Conservation (phyloP, 805 yeast species). For the Kazachstania kunashirensis region DNA sequence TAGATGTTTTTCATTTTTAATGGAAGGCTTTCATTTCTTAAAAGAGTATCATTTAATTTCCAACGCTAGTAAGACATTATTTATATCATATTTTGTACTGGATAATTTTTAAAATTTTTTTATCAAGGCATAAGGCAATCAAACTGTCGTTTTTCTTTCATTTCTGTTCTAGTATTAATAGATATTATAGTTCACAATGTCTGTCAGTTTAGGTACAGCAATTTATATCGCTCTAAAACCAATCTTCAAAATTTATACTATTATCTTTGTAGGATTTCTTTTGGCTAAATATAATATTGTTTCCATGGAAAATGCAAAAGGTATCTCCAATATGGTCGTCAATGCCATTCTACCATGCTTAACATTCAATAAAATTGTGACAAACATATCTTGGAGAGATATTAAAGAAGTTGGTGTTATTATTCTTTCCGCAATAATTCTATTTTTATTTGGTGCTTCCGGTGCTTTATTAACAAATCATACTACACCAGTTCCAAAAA, state of each 20-base stretch:
- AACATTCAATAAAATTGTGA: conserved; percentile 63
- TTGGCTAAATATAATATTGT: conserved; percentile 55
- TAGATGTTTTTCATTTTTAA: too few relatives aligned
- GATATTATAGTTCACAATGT: too few relatives aligned
- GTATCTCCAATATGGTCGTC: conserved; percentile 59
- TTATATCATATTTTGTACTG: too few relatives aligned
- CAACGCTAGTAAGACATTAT: too few relatives aligned
- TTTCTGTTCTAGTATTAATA: too few relatives aligned
- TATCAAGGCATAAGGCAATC: too few relatives aligned
- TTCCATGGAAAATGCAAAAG: conserved; percentile 58
- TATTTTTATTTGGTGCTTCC: conserved; percentile 38
- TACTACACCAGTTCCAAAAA: conserved; percentile 51
- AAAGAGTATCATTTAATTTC: too few relatives aligned
- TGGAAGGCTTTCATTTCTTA: too few relatives aligned
- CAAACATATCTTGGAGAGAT: conserved; percentile 55
- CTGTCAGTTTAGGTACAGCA: conserved; percentile 43
- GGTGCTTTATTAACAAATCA: conserved; percentile 35
- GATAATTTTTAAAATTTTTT: too few relatives aligned
- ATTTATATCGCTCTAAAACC: conserved; percentile 79
- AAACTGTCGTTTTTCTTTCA: too few relatives aligned
- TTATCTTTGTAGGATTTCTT: conserved; percentile 55
- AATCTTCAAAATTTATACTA: conserved; percentile 70
- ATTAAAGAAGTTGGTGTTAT: conserved; percentile 62
- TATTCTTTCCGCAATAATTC: conserved; percentile 38
- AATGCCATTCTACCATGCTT: conserved; percentile 65